Evolutionary conservation across 2,329 filamentous ascomycete genomes (phyloP), one percentile per base, ranked within the genome.

Genomic region (Trichoderma oligosporum): DNA sequence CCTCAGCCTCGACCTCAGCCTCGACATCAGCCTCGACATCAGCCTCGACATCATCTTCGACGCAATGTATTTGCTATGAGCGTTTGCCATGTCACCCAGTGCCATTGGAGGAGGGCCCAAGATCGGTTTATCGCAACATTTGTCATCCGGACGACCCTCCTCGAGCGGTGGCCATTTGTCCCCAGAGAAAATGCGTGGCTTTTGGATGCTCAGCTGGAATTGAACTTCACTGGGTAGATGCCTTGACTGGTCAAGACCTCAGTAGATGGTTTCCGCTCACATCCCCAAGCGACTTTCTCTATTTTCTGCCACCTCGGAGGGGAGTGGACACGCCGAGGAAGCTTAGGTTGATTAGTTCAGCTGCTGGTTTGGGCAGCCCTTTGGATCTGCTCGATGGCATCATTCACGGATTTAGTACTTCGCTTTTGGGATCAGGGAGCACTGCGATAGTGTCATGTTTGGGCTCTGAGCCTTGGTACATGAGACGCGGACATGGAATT

Each of bases 171-270:
- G 81, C 84, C 0, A 80, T 88, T 31, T 86, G 82, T 62, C 84
- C 84, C n/a, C 81, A 84, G 57, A 77, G 82, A 44, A 77, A 78
- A 49, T 86, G 83, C 62, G 81, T 86, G 31, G 84, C 83, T 7
- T 88, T 87, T 71, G 85, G 85, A 12, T 86, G 82, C 61, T 77
- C 78, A 11, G 75, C 78, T 7, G 82, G 84, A 1, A 81, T 87
- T 52, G 84, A 87, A 64, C 71, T 87, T 36, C 83, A 86, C 65
- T 88, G 82, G 66, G 70, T 77, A 51, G 74, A 78, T 67, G 74
- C 71, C 57, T 62, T 76, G 51, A 76, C 75, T 4, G 70, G 73
- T 11, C 75, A 79, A 59, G 76, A 80, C 59, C 64, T 82, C 36
- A 79, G 75, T 61, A 73, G 80, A 51, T 82, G 76, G 78, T 83